A percentile compares a stretch with the other conserved stretches of the same genome.
Conservation (phyloP, 2,329 filamentous ascomycete species). For the Clonostachys byssicola region DNA sequence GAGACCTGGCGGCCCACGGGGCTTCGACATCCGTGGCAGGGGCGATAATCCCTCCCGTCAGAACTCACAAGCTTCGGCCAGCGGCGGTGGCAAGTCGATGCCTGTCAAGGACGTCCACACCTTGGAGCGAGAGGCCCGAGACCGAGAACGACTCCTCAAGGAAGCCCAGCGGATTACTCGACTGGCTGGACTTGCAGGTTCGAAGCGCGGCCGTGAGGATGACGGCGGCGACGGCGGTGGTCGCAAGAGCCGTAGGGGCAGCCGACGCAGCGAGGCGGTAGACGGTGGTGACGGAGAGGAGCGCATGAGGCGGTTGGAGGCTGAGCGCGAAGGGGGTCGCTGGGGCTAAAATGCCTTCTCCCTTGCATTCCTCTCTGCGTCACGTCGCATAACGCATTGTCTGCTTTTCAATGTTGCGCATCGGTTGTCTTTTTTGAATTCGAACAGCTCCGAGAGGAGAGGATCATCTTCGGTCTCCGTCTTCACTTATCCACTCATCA, state of each 20-base stretch:
- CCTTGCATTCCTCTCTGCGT: not conserved
- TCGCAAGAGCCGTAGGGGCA: constrained; percentile 33
- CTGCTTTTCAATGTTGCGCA: too few relatives aligned
- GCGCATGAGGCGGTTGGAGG: constrained; percentile 51
- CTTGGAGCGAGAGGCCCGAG: constrained; percentile 62
- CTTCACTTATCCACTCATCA: too few relatives aligned
- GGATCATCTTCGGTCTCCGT: too few relatives aligned
- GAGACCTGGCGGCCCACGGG: constrained; percentile 32
- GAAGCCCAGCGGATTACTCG: constrained; percentile 64
- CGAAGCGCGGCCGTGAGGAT: constrained; percentile 46
- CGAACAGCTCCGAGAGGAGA: too few relatives aligned
- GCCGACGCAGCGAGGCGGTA: constrained; percentile 43
- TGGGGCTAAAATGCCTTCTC: constrained; percentile 30
- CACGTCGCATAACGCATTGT: too few relatives aligned
- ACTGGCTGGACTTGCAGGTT: constrained; percentile 36
- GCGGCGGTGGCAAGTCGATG: not conserved
- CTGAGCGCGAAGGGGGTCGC: constrained; percentile 51
- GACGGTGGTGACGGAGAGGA: constrained; percentile 45
- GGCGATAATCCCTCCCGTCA: constrained; percentile 7
- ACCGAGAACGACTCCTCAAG: constrained; percentile 62
- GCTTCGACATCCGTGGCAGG: constrained; percentile 30
- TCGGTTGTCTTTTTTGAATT: too few relatives aligned
- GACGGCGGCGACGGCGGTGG: constrained; percentile 31
- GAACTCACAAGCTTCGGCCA: not conserved
- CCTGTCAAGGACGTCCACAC: constrained; percentile 56